A percentile compares a stretch with the other conserved stretches of the same genome.
These are phyloP conservation scores for Brassica balearica DNA, from an alignment of 441 rosid species.

Conservation along the genomic window DNA sequence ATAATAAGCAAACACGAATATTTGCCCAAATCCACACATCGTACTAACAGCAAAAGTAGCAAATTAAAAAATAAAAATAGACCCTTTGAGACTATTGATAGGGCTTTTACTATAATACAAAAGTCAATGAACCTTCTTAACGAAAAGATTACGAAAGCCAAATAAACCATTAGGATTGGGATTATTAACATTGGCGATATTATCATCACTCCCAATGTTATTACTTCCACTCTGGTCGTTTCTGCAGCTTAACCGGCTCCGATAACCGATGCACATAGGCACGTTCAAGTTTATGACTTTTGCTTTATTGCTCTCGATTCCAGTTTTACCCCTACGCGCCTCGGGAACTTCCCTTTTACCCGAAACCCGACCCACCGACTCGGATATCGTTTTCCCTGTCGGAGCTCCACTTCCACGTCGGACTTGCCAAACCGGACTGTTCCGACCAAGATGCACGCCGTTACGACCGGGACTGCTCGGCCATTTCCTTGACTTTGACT, in stretches of 20 bases:
- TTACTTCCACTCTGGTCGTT: conserved; percentile 47
- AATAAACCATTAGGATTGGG: conserved; percentile 53
- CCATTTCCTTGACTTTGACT: conserved; percentile 80
- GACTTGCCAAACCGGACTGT: conserved; percentile 88
- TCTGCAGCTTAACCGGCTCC: conserved; percentile 70
- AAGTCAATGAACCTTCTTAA: conserved; percentile 59
- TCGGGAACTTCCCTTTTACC: conserved; percentile 45
- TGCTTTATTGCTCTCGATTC: conserved; percentile 42
- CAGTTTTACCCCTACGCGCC: conserved; percentile 45
- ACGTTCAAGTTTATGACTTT: conserved; percentile 69
- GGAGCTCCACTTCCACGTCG: conserved; percentile 56
- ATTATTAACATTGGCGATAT: conserved; percentile 20
- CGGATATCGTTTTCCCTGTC: conserved; percentile 37
- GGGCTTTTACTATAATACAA: neutral
- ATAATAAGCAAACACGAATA: conserved; percentile 28
- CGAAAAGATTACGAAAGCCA: conserved; percentile 68
- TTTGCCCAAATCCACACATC: conserved; percentile 34
- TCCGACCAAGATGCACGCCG: conserved; percentile 82
- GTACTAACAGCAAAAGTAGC: conserved; percentile 38
- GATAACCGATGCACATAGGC: conserved; percentile 70
- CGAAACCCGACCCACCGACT: conserved; percentile 35
- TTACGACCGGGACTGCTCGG: conserved; percentile 73
- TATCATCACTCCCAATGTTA: conserved; percentile 38
- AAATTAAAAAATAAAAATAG: conserved; percentile 12
- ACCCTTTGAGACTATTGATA: conserved; percentile 31